phyloP scores from a whole-genome alignment of 108 stramenopile genomes.

The Seminavis robusta region DNA sequence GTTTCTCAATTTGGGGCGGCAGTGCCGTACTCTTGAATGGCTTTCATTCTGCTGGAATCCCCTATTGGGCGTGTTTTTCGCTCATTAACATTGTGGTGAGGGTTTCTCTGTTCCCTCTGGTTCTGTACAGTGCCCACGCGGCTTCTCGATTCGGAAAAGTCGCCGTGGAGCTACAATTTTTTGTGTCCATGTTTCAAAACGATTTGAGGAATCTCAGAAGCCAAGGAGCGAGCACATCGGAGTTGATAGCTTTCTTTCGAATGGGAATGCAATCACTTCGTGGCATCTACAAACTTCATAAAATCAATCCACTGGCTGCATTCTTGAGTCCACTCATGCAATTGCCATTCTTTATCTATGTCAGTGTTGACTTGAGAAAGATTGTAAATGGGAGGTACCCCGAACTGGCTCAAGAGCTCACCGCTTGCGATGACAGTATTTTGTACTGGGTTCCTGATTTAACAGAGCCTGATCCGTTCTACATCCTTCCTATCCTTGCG shows the following conservation, averaged over 20 bases:
- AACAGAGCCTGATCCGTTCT: constrained; percentile 88
- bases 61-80: constrained; percentile 80
- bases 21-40: constrained; percentile 50
- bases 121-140: constrained; percentile 61
- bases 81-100: constrained; percentile 65
- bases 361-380: constrained; percentile 68
- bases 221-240: constrained; percentile 25
- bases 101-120: constrained; percentile 63
- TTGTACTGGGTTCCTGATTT: constrained; percentile 77
- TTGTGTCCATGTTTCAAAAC: constrained; percentile 58
- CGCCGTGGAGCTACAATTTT: constrained; percentile 79
- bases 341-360: constrained; percentile 80
- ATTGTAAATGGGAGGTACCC: constrained; percentile 83
- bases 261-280: constrained; percentile 48
- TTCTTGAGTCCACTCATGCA: constrained; percentile 79
- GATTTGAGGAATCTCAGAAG: constrained; percentile 54
- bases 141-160: constrained; percentile 68
- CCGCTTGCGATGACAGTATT: constrained; percentile 26
- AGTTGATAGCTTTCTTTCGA: constrained; percentile 37
- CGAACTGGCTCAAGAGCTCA: constrained; percentile 69
- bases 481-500: constrained; percentile 71
- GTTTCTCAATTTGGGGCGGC: constrained; percentile 65
- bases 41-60: constrained; percentile 52
- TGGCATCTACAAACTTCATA: constrained; percentile 60
- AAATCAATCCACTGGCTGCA: constrained; percentile 66